phyloP scores from a whole-genome alignment of 225 moss, liverwort and hornwort species.

The Physcomitrium patens region DNA sequence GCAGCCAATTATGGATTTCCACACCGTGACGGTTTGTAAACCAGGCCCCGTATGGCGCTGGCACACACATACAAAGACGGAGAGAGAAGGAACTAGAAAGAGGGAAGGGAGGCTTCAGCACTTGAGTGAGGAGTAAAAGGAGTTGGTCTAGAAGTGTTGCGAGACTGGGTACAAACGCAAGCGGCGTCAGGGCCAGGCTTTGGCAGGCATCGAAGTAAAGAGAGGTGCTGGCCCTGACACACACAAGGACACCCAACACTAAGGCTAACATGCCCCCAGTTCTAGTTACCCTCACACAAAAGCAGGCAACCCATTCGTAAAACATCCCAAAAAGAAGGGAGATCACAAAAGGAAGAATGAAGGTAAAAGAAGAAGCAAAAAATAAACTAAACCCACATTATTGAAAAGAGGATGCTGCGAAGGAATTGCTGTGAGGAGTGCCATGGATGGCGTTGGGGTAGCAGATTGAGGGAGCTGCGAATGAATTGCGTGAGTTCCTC shows the following conservation, averaged over 20 bases:
- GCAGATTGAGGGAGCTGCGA: neutral
- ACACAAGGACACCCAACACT: constrained; percentile 17
- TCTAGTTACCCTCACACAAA: neutral
- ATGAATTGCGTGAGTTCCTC: constrained; percentile 14
- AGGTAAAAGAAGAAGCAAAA: too few species aligned
- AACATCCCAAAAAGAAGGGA: neutral
- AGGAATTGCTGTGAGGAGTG: neutral
- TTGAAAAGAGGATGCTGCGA: too few species aligned
- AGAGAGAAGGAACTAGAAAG: neutral
- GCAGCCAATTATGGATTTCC: too few species aligned
- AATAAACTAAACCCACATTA: too few species aligned
- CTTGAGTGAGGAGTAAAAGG: constrained; percentile 34
- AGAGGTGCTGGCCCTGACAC: constrained; percentile 33
- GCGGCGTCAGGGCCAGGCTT: constrained; percentile 35
- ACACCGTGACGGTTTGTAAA: too few species aligned
- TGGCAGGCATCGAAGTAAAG: constrained; percentile 34
- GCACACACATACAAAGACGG: neutral
- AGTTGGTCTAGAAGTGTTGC: constrained; percentile 31
- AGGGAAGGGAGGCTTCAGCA: constrained; percentile 8
- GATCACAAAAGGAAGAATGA: too few species aligned
- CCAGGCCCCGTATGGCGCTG: neutral
- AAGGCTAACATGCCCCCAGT: too few species aligned
- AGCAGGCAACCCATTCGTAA: neutral
- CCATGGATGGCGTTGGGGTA: neutral
- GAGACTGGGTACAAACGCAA: constrained; percentile 22